Evolutionary conservation across 108 stramenopile species (phyloP).

Genomic region (Fragilaria radians): DNA sequence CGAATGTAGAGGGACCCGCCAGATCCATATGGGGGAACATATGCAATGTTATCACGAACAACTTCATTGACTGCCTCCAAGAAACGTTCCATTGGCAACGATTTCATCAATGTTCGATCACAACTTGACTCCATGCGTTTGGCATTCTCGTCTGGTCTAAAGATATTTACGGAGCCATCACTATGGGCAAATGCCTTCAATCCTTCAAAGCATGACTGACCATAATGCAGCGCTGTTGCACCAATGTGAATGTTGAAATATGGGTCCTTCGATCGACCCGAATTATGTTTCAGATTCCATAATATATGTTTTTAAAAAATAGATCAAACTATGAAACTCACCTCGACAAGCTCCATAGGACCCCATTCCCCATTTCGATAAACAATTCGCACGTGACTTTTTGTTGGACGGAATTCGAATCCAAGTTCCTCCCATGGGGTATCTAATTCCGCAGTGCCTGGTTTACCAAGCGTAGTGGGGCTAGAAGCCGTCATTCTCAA

Average conservation of each 20-base stretch:
- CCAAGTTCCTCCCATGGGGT: slow-evolving; percentile 89
- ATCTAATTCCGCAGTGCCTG: slow-evolving; percentile 83
- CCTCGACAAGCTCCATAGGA: slow-evolving; percentile 63
- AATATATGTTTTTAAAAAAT: background rate
- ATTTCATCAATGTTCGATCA: slow-evolving; percentile 89
- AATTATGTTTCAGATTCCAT: too few relatives aligned
- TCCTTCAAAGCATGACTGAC: slow-evolving; percentile 97
- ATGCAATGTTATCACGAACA: slow-evolving; percentile 91
- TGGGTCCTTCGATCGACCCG: too few relatives aligned
- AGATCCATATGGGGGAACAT: slow-evolving; percentile 94
- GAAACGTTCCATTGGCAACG: slow-evolving; percentile 78
- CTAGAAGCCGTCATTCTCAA: background rate
- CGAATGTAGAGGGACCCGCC: slow-evolving; percentile 94
- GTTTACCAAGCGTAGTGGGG: slow-evolving; percentile 17
- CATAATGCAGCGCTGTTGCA: slow-evolving; percentile 97
- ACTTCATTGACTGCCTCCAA: slow-evolving; percentile 83
- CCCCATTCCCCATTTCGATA: slow-evolving; percentile 82
- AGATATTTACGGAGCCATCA: slow-evolving; percentile 90
- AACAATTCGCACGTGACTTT: slow-evolving; percentile 72
- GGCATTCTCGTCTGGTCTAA: slow-evolving; percentile 97
- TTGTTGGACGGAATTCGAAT: slow-evolving; percentile 93
- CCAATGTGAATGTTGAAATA: slow-evolving; percentile 93
- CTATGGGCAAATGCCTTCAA: slow-evolving; percentile 94
- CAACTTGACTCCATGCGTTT: slow-evolving; percentile 74
- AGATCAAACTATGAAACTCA: slow-evolving; percentile 15